These are phyloP conservation scores for Herpetomonas tarakana DNA, from an alignment of 208 protist species.

Conservation along the genomic window DNA sequence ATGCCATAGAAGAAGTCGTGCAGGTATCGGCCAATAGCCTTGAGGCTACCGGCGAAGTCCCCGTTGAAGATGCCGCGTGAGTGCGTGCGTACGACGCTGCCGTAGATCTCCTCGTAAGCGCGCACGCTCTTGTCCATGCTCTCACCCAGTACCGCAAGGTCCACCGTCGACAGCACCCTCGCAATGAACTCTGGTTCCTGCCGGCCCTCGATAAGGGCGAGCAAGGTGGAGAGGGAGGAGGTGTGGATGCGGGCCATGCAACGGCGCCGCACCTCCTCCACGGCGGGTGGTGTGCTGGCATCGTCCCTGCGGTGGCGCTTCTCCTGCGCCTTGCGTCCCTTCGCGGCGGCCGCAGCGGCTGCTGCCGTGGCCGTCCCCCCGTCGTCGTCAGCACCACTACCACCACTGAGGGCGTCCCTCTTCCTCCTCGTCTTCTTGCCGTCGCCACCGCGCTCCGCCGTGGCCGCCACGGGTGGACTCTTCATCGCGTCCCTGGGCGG, in stretches of 20 bases:
- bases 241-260: constrained; percentile 21
- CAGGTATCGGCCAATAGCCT: constrained; percentile 27
- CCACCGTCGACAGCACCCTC: constrained; percentile 34
- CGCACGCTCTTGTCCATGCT: constrained; percentile 44
- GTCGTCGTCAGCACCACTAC: too few species aligned
- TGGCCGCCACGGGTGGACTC: not conserved
- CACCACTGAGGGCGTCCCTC: not conserved
- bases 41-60: constrained; percentile 18
- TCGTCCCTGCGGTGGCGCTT: too few species aligned
- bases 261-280: constrained; percentile 20
- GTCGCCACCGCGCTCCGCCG: not conserved
- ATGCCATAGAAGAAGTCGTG: constrained; percentile 34
- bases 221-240: constrained; percentile 34
- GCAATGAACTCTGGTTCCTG: constrained; percentile 31
- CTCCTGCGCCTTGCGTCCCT: too few species aligned
- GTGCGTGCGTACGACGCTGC: constrained; percentile 22
- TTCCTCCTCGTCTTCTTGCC: not conserved
- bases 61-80: constrained; percentile 23
- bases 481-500: not conserved
- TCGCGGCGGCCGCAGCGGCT: too few species aligned
- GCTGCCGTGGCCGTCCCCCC: not conserved
- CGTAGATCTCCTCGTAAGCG: constrained; percentile 29
- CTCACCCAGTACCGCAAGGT: constrained; percentile 27
- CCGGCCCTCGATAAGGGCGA: constrained; percentile 56
- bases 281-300: too few species aligned